phyloP scores from a whole-genome alignment of 2,329 filamentous ascomycete genomes.

The Fusarium transvaalense region DNA sequence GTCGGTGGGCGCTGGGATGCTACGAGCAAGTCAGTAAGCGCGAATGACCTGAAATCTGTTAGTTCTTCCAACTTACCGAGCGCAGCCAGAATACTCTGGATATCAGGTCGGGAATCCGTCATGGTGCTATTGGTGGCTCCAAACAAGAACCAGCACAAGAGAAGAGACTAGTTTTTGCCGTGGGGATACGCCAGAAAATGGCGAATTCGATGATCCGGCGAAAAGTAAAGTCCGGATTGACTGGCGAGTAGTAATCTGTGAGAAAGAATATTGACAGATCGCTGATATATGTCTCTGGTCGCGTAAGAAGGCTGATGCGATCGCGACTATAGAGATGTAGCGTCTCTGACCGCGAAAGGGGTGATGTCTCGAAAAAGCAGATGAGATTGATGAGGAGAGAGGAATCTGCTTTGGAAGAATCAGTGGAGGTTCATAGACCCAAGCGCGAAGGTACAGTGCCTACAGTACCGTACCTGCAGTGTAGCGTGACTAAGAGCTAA shows the following conservation, averaged over 20 bases:
- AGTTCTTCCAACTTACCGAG: slow-evolving; percentile 56
- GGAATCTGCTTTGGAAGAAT: slow-evolving; percentile 40
- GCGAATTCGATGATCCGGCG: neutral
- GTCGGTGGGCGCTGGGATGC: slow-evolving; percentile 60
- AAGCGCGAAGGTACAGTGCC: slow-evolving; percentile 35
- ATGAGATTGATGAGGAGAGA: slow-evolving; percentile 36
- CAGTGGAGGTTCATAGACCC: slow-evolving; percentile 30
- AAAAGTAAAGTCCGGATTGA: neutral
- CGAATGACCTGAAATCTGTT: slow-evolving; percentile 12
- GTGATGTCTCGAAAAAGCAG: slow-evolving; percentile 35
- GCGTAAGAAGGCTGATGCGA: slow-evolving; percentile 26
- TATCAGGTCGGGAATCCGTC: slow-evolving; percentile 48
- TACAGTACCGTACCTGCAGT: slow-evolving; percentile 38
- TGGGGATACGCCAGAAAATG: slow-evolving; percentile 6
- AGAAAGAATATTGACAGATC: slow-evolving; percentile 37
- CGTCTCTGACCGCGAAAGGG: slow-evolving; percentile 28
- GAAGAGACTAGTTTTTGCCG: slow-evolving; percentile 27
- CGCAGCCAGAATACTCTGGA: slow-evolving; percentile 62
- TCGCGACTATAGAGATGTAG: slow-evolving; percentile 23
- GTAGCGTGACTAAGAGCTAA: slow-evolving; percentile 44
- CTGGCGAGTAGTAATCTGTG: neutral
- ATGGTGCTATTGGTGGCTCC: slow-evolving; percentile 36
- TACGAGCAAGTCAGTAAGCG: slow-evolving; percentile 47
- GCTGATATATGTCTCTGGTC: slow-evolving; percentile 31
- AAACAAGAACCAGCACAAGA: slow-evolving; percentile 24